Evolutionary conservation across 345 rosid species (phyloP), one percentile per base, ranked within the genome.

Genomic region (Eucalyptus curtisii): DNA sequence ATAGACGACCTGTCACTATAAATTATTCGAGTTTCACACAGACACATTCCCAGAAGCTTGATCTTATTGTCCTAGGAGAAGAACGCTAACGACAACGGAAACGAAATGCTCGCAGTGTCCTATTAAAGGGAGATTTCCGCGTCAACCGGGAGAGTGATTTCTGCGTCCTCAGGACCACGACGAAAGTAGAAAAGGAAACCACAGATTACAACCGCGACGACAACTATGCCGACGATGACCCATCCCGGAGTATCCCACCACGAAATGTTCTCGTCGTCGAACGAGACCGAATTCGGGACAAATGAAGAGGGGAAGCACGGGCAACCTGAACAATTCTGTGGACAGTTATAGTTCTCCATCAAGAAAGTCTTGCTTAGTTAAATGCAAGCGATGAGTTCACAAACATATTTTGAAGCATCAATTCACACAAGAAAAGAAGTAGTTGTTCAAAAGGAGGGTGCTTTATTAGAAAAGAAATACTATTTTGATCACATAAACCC

Each of bases 61-160:
- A 64, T 4, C 16, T 64, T 64, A n/a, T 64, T 64, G 19, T 64
- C 10, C 19, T 2, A 2, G 5, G 68, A 61, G 5, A 4, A n/a
- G 76, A n/a, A n/a, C 1, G 3, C 37, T n/a, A 7, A 14, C 37
- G 19, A n/a, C 33, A 7, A 64, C 10, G 33, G 30, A 12, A 25
- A 5, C n/a, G 16, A 52, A 61, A 27, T 57, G 64, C 13, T 57
- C 1, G 30, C n/a, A 6, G 1, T 2, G 24, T 27, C 31, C 68
- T 0, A n/a, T 14, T 14, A 0, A 64, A 14, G 31, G 33, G 20
- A 7, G 37, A n/a, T 13, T 7, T 64, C 19, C 17, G 0, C 10
- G 8, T 4, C 0, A 1, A 1, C 15, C 1, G 16, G 0, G 68
- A 3, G 4, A 27, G 68, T n/a, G 76, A 0, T 15, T 8, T 13